phyloP scores from a whole-genome alignment of 305 asterid genomes.

The Petunia hybrid region DNA sequence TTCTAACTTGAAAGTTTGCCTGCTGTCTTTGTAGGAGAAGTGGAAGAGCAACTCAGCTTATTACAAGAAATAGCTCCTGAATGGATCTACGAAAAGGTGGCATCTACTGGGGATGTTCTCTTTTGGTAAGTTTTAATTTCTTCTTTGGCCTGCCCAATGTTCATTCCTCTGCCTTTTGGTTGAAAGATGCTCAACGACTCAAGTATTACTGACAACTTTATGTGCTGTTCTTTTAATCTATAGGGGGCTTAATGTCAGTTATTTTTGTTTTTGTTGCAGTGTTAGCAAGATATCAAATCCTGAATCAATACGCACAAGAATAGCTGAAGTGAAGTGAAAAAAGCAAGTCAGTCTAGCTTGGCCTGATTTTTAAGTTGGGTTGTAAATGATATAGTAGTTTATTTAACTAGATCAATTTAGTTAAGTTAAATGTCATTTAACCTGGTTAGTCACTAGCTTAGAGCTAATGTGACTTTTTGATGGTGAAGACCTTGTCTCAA shows the following conservation, averaged over 20 bases:
- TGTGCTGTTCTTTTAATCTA: background rate
- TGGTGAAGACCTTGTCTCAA: background rate
- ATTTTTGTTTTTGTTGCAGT: conserved; percentile 23
- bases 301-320: conserved; percentile 31
- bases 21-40: conserved; percentile 32
- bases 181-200: background rate
- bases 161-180: background rate
- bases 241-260: background rate
- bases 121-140: conserved; percentile 30
- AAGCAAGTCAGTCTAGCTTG: background rate
- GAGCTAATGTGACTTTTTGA: background rate
- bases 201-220: background rate
- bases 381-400: conserved; percentile 27
- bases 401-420: background rate
- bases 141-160: background rate
- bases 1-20: background rate
- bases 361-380: background rate
- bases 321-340: conserved; percentile 26
- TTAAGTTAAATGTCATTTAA: background rate
- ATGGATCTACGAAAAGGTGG: conserved; percentile 36
- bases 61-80: conserved; percentile 38
- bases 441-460: background rate
- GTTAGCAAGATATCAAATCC: conserved; percentile 13
- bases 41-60: conserved; percentile 29
- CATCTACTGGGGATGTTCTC: conserved; percentile 36